phyloP scores from a whole-genome alignment of 1,139 yeast species.

The Tardiomyces depauwii region DNA sequence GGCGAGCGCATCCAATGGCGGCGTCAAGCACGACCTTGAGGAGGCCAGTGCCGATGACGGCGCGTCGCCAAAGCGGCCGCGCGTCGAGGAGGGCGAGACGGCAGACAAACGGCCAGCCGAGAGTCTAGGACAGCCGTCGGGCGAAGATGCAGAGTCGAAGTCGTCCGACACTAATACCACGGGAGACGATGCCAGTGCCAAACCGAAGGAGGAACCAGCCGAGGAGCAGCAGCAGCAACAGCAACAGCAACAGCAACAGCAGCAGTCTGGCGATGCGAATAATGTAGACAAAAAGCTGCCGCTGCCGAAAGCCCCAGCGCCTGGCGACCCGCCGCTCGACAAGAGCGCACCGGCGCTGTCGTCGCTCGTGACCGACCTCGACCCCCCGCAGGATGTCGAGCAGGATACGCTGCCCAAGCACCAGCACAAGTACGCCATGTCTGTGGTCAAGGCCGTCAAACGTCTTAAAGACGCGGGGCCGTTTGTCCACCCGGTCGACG shows the following conservation, averaged over 20 bases:
- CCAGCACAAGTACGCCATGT: conserved; percentile 51
- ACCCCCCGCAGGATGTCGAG: background rate
- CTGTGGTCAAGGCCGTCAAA: conserved; percentile 53
- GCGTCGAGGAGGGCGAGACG: conserved; percentile 3
- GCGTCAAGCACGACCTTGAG: conserved; percentile 2
- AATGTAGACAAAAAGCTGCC: conserved; percentile 8
- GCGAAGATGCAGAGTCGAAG: too few relatives aligned
- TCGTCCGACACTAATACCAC: too few relatives aligned
- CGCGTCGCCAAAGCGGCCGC: background rate
- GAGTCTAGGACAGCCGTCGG: too few relatives aligned
- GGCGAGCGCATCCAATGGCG: background rate
- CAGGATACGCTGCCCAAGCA: conserved; percentile 66
- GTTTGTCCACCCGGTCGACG: conserved; percentile 82
- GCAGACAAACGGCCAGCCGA: conserved; percentile 5
- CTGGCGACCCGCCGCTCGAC: conserved; percentile 3
- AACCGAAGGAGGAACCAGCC: conserved; percentile 2
- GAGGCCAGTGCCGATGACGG: conserved; percentile 3
- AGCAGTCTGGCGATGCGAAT: conserved; percentile 1
- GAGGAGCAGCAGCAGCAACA: conserved; percentile 1
- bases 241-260: background rate
- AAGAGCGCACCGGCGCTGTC: background rate
- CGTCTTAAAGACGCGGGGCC: conserved; percentile 90
- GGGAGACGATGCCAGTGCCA: too few relatives aligned
- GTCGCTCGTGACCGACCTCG: background rate
- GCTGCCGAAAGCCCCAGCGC: conserved; percentile 4